Evolutionary conservation across 805 yeast species (phyloP).

Genomic region (Candida gorgasii): DNA sequence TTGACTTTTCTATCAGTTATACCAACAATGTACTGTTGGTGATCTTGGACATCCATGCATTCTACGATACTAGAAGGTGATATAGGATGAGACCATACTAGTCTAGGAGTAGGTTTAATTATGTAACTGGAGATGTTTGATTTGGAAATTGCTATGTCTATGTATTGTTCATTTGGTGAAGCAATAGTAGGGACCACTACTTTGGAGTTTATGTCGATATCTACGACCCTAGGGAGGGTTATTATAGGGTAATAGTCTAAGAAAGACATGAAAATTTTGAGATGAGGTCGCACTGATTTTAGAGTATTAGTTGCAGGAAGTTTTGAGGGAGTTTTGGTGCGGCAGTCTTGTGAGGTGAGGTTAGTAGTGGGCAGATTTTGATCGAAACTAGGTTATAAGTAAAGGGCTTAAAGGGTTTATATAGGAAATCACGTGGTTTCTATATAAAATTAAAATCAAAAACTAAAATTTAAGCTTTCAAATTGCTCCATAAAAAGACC

Average conservation of each 20-base stretch:
- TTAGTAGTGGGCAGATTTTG: neutral
- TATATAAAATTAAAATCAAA: no score
- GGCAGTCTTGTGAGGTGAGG: neutral
- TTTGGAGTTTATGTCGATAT: conserved; percentile 24
- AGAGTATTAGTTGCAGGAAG: no score
- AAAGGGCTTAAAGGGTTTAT: no score
- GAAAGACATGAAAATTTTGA: conserved; percentile 17
- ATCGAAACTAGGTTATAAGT: no score
- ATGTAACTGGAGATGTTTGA: conserved; percentile 53
- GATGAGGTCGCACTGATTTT: no score
- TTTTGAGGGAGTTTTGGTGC: neutral
- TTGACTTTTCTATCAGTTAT: conserved; percentile 35
- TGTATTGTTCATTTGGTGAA: conserved; percentile 28
- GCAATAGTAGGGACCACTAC: conserved; percentile 23
- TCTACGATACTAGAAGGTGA: conserved; percentile 48
- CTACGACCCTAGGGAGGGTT: conserved; percentile 35
- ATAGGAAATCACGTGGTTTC: no score
- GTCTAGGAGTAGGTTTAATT: conserved; percentile 57
- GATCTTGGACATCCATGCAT: conserved; percentile 33
- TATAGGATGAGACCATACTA: conserved; percentile 55
- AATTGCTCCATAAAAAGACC: no score
- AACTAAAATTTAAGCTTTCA: no score
- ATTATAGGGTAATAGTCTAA: conserved; percentile 33
- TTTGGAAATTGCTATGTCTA: conserved; percentile 56
- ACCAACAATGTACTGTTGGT: conserved; percentile 35